Conservation (phyloP, 352 stramenopile genomes). For the Phytophthora pseudosyringae region DNA sequence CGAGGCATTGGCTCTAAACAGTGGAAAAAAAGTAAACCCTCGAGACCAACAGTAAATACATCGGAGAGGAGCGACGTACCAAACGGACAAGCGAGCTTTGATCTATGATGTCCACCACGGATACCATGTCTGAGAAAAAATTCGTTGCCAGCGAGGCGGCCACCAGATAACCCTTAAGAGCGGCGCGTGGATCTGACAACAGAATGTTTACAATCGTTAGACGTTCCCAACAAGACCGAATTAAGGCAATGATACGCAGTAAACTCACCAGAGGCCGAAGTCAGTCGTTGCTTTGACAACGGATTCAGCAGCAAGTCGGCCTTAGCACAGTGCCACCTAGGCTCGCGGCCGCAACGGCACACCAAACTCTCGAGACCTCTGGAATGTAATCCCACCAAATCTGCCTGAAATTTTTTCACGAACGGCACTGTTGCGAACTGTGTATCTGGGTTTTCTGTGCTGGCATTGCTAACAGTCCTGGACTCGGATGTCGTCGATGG, state of each 20-base stretch:
- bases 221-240: not conserved
- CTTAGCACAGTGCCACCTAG: constrained; percentile 77
- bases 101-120: constrained; percentile 82
- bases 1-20: constrained; percentile 76
- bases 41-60: constrained; percentile 1
- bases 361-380: constrained; percentile 59
- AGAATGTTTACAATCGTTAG: constrained; percentile 16
- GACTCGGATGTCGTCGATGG: constrained; percentile 21
- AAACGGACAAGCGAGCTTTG: constrained; percentile 85
- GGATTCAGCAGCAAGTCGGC: constrained; percentile 78
- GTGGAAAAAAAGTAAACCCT: constrained; percentile 9
- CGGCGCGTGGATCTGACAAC: constrained; percentile 64
- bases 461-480: constrained; percentile 11
- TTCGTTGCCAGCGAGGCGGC: constrained; percentile 83
- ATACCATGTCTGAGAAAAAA: constrained; percentile 76
- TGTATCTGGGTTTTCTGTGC: constrained; percentile 18
- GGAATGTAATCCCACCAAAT: constrained; percentile 66
- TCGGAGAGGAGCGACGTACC: constrained; percentile 38
- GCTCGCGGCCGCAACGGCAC: constrained; percentile 69
- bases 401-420: constrained; percentile 59
- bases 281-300: constrained; percentile 71
- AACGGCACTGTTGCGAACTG: constrained; percentile 55
- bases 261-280: constrained; percentile 58
- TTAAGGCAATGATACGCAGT: not conserved
- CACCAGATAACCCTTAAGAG: constrained; percentile 75